Evolutionary conservation across 495 filamentous ascomycete species (phyloP), one percentile per base, ranked within the genome.

Genomic region (Chaetomium tenue): DNA sequence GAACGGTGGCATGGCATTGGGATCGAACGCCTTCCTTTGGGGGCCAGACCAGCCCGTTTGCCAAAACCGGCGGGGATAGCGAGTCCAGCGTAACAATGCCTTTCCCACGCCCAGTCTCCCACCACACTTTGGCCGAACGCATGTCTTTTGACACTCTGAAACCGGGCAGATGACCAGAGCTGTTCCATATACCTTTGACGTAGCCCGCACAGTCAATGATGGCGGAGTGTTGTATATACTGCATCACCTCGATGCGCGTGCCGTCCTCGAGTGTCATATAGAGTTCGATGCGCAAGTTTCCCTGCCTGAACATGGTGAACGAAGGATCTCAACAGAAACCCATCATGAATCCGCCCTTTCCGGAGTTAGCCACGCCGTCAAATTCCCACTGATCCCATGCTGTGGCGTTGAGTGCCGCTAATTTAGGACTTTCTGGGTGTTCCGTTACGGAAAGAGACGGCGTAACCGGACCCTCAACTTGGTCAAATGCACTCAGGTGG

Each of bases 301-400:
- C 61, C 52, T 63, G 37, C 25, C 61, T 23, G 61, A 63, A 63
- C 40, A 63, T 58, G 51, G 44, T 13, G 22, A 46, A 63, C n/a
- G 61, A 63, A 28, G 22, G 28, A 48, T 63, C 61, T 7, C 61
- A 52, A 13, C 37, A 28, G 53, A 63, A 63, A 13, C n/a, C 22
- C 33, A 51, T 42, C 13, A 63, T 40, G 7, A 63, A 18, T 8
- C 22, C 20, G 12, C 50, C 55, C 28, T 37, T 25, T 40, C 61
- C 61, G 12, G 37, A 57, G 11, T 18, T 18, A 15, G 67, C 67
- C 12, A 70, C 23, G 16, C 70, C 70, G 55, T 71, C 69, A 52
- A 72, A 72, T 39, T 71, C 70, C 70, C 70, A 72, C 42, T 72
- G 70, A 52, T 72, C 68, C 37, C 68, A 70, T 23, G 46, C 46